Base-by-base conservation (phyloP, 805 yeast genomes). In the Wickerhamomyces silvicola region DNA sequence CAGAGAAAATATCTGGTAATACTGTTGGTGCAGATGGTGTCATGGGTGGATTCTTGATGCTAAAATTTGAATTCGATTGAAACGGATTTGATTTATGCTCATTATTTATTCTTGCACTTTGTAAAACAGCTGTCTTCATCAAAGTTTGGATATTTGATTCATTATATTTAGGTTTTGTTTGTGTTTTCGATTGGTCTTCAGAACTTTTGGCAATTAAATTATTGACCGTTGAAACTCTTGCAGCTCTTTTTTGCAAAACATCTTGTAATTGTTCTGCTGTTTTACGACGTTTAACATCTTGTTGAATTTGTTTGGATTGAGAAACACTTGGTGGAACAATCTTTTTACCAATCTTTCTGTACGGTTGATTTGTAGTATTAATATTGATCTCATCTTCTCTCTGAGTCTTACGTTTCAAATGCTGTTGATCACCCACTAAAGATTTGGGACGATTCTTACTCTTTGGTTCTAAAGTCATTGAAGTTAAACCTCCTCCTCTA, bases 1-100 rank as follows among this genome's bases (percentile, higher is more conserved):
- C 74, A 0, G 72, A 66, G 27, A 54, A 57, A 9, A 69, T 70
- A 24, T 69, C 74, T 3, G 75, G 75, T 17, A 69, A 45, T 5
- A 45, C 53, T 3, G 45, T 41, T 13, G 49, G 38, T 2, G 46
- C 27, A 3, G 14, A 24, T 17, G 52, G 52, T n/a, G 52, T 47
- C 6, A 19, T 24, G 10, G 50, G 48, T 37, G 4, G 28, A 7
- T 9, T 12, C 13, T 12, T 25, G 18, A 25, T 14, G 13, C 22
- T n/a, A 27, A 28, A 23, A 1, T 27, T 30, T 15, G 28, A 20
- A 26, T 12, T 18, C 10, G 19, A 13, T 15, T 45, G 42, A 28
- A 43, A 38, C 24, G 45, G 38, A 21, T 35, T 39, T 10, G 26
- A 21, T 28, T 40, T 38, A 4, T 23, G 30, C 7, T 45, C 44